A percentile compares a stretch with the other conserved stretches of the same genome.
Evolutionary conservation across 208 protist species (phyloP).

Genomic region (Tritrichomonas foetus): DNA sequence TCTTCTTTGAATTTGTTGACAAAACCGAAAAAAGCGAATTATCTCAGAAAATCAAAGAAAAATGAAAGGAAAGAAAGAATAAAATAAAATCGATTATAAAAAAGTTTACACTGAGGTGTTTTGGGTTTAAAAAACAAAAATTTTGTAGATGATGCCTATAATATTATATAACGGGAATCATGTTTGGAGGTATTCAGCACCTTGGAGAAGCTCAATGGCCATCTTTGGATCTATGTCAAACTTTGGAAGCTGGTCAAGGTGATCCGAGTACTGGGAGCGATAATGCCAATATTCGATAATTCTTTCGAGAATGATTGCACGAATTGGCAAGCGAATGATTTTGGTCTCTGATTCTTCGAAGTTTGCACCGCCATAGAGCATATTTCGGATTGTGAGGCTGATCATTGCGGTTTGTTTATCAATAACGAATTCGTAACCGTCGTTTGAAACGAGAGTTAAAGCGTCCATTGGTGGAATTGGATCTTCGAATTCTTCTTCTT

Average conservation of each 20-base stretch:
- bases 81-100: too few relatives aligned
- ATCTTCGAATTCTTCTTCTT: slow-evolving; percentile 37
- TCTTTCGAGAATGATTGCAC: neutral
- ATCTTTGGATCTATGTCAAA: slow-evolving; percentile 8
- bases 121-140: too few relatives aligned
- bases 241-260: neutral
- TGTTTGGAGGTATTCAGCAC: slow-evolving; percentile 14
- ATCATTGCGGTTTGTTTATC: slow-evolving; percentile 34
- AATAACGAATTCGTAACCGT: neutral
- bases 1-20: too few relatives aligned
- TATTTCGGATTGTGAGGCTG: neutral
- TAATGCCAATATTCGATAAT: slow-evolving; percentile 41
- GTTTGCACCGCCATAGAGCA: slow-evolving; percentile 14
- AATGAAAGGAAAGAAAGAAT: too few relatives aligned
- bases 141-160: too few relatives aligned
- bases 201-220: neutral
- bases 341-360: neutral
- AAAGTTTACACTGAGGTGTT: too few relatives aligned
- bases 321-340: neutral
- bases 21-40: too few relatives aligned
- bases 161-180: neutral
- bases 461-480: neutral
- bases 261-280: slow-evolving; percentile 8
- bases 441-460: neutral
- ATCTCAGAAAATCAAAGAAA: too few relatives aligned